phyloP scores from a whole-genome alignment of 1,139 yeast genomes.

The Geotrichum candidum region DNA sequence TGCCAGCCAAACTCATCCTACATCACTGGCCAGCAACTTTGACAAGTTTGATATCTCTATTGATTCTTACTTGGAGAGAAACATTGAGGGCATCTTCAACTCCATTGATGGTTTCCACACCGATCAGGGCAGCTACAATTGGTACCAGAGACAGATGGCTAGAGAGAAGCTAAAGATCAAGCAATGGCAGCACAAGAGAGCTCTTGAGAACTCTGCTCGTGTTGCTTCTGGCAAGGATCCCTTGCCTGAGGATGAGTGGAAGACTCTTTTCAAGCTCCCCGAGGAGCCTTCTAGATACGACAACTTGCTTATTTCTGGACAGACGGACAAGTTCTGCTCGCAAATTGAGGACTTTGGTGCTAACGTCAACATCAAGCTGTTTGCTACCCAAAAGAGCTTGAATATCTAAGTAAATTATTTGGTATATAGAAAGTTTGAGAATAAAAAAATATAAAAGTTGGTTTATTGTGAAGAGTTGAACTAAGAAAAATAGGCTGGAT shows the following conservation, averaged over 20 bases:
- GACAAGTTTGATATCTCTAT: constrained; percentile 39
- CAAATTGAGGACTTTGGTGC: constrained; percentile 59
- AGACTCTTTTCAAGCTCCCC: constrained; percentile 59
- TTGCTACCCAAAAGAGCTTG: constrained; percentile 51
- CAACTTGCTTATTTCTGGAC: constrained; percentile 62
- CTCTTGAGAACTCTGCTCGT: constrained; percentile 60
- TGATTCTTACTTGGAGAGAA: constrained; percentile 40
- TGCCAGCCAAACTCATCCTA: constrained; percentile 4
- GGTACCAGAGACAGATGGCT: constrained; percentile 64
- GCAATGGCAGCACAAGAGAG: constrained; percentile 71
- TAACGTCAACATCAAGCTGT: constrained; percentile 55
- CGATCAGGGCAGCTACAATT: constrained; percentile 78
- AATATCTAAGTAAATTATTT: constrained; percentile 10
- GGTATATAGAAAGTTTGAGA: background rate
- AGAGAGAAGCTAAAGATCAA: constrained; percentile 65
- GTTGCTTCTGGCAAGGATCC: constrained; percentile 51
- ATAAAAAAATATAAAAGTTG: background rate
- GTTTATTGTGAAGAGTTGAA: background rate
- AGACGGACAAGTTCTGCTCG: constrained; percentile 63
- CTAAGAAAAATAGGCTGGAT: background rate
- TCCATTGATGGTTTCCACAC: constrained; percentile 74
- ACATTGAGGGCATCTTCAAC: constrained; percentile 64
- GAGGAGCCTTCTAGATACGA: constrained; percentile 73
- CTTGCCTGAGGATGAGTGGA: constrained; percentile 57
- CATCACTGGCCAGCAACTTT: constrained; percentile 25